These are phyloP conservation scores for Paratinospora sagittata DNA, from an alignment of 164 flowering plant genomes.

Conservation along the genomic window DNA sequence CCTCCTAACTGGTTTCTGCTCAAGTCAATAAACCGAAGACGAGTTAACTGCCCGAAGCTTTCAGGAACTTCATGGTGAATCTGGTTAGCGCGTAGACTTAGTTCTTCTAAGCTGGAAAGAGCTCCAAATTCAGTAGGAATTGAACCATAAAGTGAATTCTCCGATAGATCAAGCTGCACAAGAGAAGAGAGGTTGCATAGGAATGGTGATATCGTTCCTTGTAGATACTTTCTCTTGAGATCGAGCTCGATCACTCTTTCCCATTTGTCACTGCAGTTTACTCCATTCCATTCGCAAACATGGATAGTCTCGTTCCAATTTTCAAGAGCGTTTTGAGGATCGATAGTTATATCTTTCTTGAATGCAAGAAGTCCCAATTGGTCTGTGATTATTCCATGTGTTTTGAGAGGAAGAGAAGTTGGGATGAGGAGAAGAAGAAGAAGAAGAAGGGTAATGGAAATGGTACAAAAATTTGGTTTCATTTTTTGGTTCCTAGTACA, in stretches of 20 bases:
- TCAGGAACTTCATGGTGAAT: constrained; percentile 22
- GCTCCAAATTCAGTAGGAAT: constrained; percentile 23
- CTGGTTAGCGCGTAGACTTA: constrained; percentile 20
- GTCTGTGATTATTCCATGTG: constrained; percentile 7
- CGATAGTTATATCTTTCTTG: constrained; percentile 18
- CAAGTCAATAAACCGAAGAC: constrained; percentile 19
- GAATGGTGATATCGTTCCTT: constrained; percentile 26
- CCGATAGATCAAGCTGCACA: constrained; percentile 22
- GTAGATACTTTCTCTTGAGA: constrained; percentile 18
- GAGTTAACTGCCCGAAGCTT: constrained; percentile 20
- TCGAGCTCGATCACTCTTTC: constrained; percentile 18
- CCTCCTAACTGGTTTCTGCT: constrained; percentile 25
- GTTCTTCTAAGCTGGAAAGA: constrained; percentile 18
- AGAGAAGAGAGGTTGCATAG: constrained; percentile 29
- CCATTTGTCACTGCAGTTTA: constrained; percentile 13
- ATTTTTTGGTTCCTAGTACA: constrained; percentile 1
- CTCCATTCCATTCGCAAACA: constrained; percentile 27
- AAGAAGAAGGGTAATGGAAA: constrained; percentile 6
- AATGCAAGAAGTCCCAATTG: constrained; percentile 20
- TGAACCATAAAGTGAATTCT: constrained; percentile 22
- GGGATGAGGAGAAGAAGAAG: constrained; percentile 16
- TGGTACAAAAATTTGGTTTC: constrained; percentile 10
- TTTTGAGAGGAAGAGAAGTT: constrained; percentile 9
- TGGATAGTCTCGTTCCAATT: constrained; percentile 23
- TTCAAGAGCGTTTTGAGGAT: constrained; percentile 18